Conservation (phyloP, 1,284 basidiomycete genomes). For the Mycosarcoma mackinlayi region DNA sequence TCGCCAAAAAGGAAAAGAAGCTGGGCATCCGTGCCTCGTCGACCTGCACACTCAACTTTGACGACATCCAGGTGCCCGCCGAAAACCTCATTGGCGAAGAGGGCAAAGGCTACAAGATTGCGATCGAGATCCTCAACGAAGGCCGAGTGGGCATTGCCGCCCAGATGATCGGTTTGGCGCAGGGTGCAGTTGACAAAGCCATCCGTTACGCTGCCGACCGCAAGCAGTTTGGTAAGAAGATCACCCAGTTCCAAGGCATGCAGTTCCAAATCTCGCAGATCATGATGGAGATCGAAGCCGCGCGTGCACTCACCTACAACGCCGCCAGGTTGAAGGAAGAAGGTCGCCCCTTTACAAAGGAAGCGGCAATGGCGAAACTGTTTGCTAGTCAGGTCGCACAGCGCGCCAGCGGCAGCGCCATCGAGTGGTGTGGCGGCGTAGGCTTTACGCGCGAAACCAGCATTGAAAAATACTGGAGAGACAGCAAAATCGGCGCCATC, state of each 20-base stretch:
- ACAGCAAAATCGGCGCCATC: conserved; percentile 82
- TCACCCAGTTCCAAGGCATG: conserved; percentile 90
- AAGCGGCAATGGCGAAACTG: conserved; percentile 93
- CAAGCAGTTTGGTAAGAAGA: conserved; percentile 89
- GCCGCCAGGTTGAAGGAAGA: conserved; percentile 93
- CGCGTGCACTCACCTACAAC: conserved; percentile 94
- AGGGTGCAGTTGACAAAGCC: conserved; percentile 93
- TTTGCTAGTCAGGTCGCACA: conserved; percentile 89
- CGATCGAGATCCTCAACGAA: conserved; percentile 98
- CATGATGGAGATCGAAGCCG: conserved; percentile 88
- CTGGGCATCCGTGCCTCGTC: conserved; percentile 97
- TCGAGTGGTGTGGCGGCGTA: conserved; percentile 96
- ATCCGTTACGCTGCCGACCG: conserved; percentile 94
- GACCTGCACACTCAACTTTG: conserved; percentile 95
- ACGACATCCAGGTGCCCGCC: conserved; percentile 89
- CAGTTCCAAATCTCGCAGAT: conserved; percentile 89
- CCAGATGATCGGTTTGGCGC: conserved; percentile 84
- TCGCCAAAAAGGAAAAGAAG: conserved; percentile 99
- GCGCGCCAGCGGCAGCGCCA: conserved; percentile 84
- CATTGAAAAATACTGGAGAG: conserved; percentile 84
- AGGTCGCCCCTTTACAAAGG: conserved; percentile 88
- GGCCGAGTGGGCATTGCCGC: conserved; percentile 97
- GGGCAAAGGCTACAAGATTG: conserved; percentile 93
- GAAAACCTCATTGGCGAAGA: conserved; percentile 93
- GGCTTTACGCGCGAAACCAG: conserved; percentile 87